phyloP scores from a whole-genome alignment of 805 yeast genomes.

The Yarrowia phangngaensis region DNA sequence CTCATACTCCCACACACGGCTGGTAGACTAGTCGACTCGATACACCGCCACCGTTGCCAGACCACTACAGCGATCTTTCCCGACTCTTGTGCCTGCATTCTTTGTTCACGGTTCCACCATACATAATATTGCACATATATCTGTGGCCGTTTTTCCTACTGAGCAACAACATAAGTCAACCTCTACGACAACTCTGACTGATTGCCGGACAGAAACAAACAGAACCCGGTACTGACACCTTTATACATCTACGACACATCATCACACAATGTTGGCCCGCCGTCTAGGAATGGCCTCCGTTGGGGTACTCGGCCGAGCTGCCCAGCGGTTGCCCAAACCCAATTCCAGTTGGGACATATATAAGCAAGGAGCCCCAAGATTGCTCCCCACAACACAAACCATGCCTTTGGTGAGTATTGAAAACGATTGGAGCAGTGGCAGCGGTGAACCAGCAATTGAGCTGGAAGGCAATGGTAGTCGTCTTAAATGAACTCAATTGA shows the following conservation, averaged over 20 bases:
- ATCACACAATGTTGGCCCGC: conserved; percentile 17
- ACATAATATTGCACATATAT: too few relatives aligned
- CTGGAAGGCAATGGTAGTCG: too few relatives aligned
- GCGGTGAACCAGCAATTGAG: neutral
- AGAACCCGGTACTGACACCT: neutral
- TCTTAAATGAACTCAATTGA: conserved; percentile 11
- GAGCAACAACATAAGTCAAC: too few relatives aligned
- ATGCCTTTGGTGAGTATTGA: conserved; percentile 26
- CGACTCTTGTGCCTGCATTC: too few relatives aligned
- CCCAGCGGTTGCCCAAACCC: conserved; percentile 26
- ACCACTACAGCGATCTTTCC: too few relatives aligned
- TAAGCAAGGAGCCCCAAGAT: conserved; percentile 14
- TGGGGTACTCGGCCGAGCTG: conserved; percentile 16
- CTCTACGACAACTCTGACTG: neutral
- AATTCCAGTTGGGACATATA: conserved; percentile 24
- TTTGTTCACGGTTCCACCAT: too few relatives aligned
- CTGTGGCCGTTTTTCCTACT: too few relatives aligned
- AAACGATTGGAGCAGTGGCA: too few relatives aligned
- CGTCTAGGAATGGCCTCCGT: conserved; percentile 10
- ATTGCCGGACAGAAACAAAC: neutral
- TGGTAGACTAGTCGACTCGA: too few relatives aligned
- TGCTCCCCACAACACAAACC: conserved; percentile 18
- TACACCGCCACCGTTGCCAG: too few relatives aligned
- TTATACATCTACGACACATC: neutral
- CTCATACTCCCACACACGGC: too few relatives aligned